A percentile compares a stretch with the other conserved stretches of the same genome.
phyloP scores from a whole-genome alignment of 2,329 filamentous ascomycete species.

The Hymenoscyphus occultus region DNA sequence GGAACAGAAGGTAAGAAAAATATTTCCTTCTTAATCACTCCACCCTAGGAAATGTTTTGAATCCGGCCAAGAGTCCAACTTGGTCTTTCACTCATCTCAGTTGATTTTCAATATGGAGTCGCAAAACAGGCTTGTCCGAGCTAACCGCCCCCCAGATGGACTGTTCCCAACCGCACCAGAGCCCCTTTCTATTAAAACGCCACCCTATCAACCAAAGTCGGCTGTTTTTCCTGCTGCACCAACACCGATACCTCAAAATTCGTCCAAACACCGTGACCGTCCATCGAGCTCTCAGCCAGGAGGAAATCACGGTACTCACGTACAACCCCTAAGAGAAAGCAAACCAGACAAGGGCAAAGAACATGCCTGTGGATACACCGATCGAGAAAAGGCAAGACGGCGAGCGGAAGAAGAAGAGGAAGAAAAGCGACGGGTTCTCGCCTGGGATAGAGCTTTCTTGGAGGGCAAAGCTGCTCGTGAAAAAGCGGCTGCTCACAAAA shows the following conservation, averaged over 20 bases:
- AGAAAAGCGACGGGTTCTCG: background rate
- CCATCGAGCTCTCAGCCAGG: background rate
- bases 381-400: background rate
- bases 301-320: background rate
- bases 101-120: background rate
- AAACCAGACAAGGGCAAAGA: background rate
- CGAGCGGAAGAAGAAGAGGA: background rate
- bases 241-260: background rate
- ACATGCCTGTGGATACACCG: background rate
- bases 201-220: background rate
- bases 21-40: background rate
- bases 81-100: background rate
- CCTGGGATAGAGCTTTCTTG: too few species aligned
- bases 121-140: background rate
- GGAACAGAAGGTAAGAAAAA: background rate
- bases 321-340: background rate
- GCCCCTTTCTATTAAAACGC: background rate
- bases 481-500: too few species aligned
- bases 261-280: background rate
- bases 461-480: too few species aligned
- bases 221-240: background rate
- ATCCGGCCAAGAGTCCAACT: background rate
- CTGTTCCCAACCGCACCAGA: background rate
- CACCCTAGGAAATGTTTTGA: too few species aligned
- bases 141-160: background rate